phyloP scores from a whole-genome alignment of 352 stramenopile genomes.

The Globisporangium echinulatum region DNA sequence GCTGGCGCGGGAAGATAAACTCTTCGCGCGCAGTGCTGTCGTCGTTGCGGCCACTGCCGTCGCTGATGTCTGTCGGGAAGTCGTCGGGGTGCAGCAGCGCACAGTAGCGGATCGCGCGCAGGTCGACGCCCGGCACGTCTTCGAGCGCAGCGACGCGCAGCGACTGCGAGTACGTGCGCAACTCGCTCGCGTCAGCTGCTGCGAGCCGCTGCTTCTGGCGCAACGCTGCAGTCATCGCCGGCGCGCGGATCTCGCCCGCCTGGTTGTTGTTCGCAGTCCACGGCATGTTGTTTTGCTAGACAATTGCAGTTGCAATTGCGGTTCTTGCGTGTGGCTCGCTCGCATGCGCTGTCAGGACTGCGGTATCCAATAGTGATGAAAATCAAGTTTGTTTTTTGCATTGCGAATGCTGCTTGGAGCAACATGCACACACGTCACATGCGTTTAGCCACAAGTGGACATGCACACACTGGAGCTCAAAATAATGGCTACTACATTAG shows the following conservation, averaged over 20 bases:
- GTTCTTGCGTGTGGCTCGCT: not conserved
- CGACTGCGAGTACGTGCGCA: slow-evolving; percentile 23
- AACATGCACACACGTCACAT: too few relatives aligned
- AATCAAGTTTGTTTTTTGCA: too few relatives aligned
- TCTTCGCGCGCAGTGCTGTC: slow-evolving; percentile 12
- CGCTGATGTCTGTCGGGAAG: slow-evolving; percentile 26
- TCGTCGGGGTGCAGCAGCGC: slow-evolving; percentile 56
- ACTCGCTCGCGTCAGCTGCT: not conserved
- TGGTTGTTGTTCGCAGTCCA: slow-evolving; percentile 86
- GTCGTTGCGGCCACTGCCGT: not conserved
- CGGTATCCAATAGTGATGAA: too few relatives aligned
- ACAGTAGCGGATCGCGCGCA: slow-evolving; percentile 31
- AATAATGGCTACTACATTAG: too few relatives aligned
- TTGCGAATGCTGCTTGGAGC: too few relatives aligned
- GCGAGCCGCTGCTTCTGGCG: slow-evolving; percentile 36
- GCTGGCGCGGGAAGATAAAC: slow-evolving; percentile 53
- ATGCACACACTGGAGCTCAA: too few relatives aligned
- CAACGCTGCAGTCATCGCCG: slow-evolving; percentile 51
- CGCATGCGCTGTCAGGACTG: not conserved
- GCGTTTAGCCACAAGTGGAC: too few relatives aligned
- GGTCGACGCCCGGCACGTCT: slow-evolving; percentile 16
- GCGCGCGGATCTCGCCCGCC: slow-evolving; percentile 68
- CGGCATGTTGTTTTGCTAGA: slow-evolving; percentile 32
- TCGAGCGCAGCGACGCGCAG: slow-evolving; percentile 44
- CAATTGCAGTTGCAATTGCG: not conserved